Conservation (phyloP, 495 filamentous ascomycete species). For the Neurospora sublineolata region DNA sequence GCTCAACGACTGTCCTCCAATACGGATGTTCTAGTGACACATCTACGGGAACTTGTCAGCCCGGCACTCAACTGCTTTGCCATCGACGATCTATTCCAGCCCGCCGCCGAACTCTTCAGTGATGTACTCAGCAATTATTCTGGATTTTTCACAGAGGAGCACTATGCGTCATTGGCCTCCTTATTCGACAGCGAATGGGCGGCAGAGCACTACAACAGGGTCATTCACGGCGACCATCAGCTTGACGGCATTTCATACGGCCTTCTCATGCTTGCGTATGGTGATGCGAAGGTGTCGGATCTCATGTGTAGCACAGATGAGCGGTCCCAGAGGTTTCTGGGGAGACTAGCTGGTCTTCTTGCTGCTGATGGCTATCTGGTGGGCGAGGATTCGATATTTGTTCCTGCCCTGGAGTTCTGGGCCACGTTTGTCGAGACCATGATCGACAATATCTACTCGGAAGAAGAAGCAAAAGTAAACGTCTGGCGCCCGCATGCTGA, state of each 20-base stretch:
- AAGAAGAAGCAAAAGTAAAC: slow-evolving; percentile 6
- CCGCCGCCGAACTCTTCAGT: slow-evolving; percentile 50
- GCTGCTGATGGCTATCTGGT: slow-evolving; percentile 61
- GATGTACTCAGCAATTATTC: slow-evolving; percentile 55
- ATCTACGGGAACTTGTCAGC: slow-evolving; percentile 44
- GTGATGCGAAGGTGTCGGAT: slow-evolving; percentile 44
- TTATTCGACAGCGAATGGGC: slow-evolving; percentile 49
- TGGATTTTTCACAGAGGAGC: slow-evolving; percentile 44
- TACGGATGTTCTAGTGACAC: slow-evolving; percentile 38
- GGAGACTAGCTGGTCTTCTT: slow-evolving; percentile 50
- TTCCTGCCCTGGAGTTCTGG: slow-evolving; percentile 78
- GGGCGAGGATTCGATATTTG: slow-evolving; percentile 66
- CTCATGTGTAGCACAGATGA: slow-evolving; percentile 31
- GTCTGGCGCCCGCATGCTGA: slow-evolving; percentile 25
- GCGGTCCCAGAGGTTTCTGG: slow-evolving; percentile 37
- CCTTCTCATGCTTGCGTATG: slow-evolving; percentile 58
- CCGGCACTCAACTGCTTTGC: slow-evolving; percentile 46
- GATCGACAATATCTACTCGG: slow-evolving; percentile 28
- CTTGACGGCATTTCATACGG: slow-evolving; percentile 58
- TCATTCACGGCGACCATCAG: slow-evolving; percentile 50
- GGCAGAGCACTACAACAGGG: slow-evolving; percentile 34
- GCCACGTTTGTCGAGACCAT: slow-evolving; percentile 52
- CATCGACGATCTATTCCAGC: slow-evolving; percentile 41
- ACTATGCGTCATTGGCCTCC: slow-evolving; percentile 42
- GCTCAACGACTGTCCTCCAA: slow-evolving; percentile 48